Base-by-base conservation (phyloP, 805 yeast genomes). In the Metschnikowia henanensis region DNA sequence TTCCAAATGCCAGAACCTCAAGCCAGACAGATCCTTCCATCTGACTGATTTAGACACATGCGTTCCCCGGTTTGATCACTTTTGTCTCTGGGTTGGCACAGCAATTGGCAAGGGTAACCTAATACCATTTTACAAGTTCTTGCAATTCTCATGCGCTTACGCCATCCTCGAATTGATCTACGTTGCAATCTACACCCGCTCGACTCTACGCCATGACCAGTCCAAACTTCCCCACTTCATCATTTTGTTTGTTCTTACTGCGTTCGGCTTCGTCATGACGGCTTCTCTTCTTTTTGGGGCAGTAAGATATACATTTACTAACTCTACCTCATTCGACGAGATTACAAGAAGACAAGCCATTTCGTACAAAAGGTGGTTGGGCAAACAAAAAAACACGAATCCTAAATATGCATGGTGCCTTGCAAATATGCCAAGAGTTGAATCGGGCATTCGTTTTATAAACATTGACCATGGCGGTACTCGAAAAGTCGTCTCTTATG, bases 11-110 rank as follows among this genome's bases (percentile, higher is more conserved):
- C 68, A 76, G 37, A 74, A 83, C 5, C 62, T 87, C 23, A 88
- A 87, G 56, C 72, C 83, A 1, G 76, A 79, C 20, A 70, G 97
- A 39, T 61, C 86, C 0, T 92, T 81, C 52, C 97, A 87, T 57
- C 83, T 90, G 30, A 70, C 76, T 3, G 70, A 75, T 37, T 39
- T 66, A 40, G 74, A 72, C 2, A 57, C 62, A 19, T 88, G 95
- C 57, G 80, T 90, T 0, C 80, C 87, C 0, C 72, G 76, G 45
- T 84, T 87, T 71, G 98, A 91, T 62, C 98, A 91, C 60, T 84
- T 74, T 56, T 91, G 98, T 59, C 57, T 80, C 0, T 89, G 88
- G 84, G 62, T 92, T 0, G 95, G 95, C 1, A 60, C 74, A 0
- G 77, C 80, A 4, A 78, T 91, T 34, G 97, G 96, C 0, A 75